A percentile compares a stretch with the other conserved stretches of the same genome.
phyloP scores from a whole-genome alignment of 2,329 filamentous ascomycete species.

The Fusarium coicis region DNA sequence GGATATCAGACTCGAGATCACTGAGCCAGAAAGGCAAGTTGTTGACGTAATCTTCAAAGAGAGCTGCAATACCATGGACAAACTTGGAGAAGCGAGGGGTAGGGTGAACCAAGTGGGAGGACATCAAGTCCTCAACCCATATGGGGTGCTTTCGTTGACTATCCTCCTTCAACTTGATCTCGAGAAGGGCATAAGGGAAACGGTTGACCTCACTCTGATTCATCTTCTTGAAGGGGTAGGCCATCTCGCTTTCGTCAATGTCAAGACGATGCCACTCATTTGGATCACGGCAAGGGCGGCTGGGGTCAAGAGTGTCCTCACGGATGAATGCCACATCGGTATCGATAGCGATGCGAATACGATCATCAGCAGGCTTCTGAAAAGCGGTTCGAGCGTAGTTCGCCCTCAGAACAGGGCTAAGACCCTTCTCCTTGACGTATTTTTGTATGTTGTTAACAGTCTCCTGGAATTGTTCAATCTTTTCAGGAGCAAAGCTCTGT shows the following conservation, averaged over 20 bases:
- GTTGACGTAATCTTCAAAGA: constrained; percentile 97
- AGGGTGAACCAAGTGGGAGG: constrained; percentile 90
- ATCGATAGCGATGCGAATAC: constrained; percentile 91
- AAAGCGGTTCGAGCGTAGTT: constrained; percentile 96
- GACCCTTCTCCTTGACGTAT: constrained; percentile 79
- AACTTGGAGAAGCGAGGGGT: constrained; percentile 96
- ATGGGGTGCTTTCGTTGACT: constrained; percentile 74
- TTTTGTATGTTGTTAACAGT: constrained; percentile 81
- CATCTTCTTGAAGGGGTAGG: constrained; percentile 87
- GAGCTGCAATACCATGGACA: constrained; percentile 87
- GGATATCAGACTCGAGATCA: constrained; percentile 91
- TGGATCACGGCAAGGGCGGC: constrained; percentile 89
- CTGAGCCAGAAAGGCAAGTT: constrained; percentile 96
- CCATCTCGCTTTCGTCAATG: constrained; percentile 84
- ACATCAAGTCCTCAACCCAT: constrained; percentile 93
- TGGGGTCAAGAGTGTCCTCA: constrained; percentile 78
- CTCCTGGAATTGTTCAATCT: constrained; percentile 75
- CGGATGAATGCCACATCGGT: constrained; percentile 90
- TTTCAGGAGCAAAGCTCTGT: constrained; percentile 72
- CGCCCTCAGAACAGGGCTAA: constrained; percentile 87
- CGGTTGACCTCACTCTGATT: constrained; percentile 90
- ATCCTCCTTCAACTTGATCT: constrained; percentile 86
- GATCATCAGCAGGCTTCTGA: constrained; percentile 92
- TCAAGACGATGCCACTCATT: constrained; percentile 91
- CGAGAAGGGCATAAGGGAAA: constrained; percentile 90